Percentiles rank a stretch among this genome's conserved stretches.
Conservation (phyloP, 495 filamentous ascomycete species). For the Wilcoxina mikolae region DNA sequence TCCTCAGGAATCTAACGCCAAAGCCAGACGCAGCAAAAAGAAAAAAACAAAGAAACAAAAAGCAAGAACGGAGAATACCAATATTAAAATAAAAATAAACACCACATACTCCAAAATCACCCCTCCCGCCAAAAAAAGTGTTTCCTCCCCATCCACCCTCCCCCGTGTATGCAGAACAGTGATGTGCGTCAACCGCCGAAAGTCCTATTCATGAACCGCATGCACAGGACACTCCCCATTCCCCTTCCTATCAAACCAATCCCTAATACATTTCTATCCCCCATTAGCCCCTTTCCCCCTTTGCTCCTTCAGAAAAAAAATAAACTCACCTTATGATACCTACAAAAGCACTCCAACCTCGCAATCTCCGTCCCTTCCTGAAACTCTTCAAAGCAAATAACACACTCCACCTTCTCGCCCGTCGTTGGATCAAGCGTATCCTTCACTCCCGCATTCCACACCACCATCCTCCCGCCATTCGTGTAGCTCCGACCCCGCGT, state of each 20-base stretch:
- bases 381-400: slow-evolving; percentile 94
- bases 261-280: slow-evolving; percentile 30
- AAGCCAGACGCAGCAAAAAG: too few relatives aligned
- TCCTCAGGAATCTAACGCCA: too few relatives aligned
- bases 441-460: slow-evolving; percentile 80
- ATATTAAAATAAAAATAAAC: not conserved
- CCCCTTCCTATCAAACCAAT: slow-evolving; percentile 40
- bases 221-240: slow-evolving; percentile 41
- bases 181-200: not conserved
- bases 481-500: slow-evolving; percentile 19
- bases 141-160: not conserved
- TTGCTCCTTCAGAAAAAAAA: slow-evolving; percentile 2
- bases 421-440: slow-evolving; percentile 35
- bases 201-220: slow-evolving; percentile 29
- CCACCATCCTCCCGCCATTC: slow-evolving; percentile 37
- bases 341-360: slow-evolving; percentile 79
- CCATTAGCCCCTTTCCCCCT: slow-evolving; percentile 3
- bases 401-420: slow-evolving; percentile 49
- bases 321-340: slow-evolving; percentile 53
- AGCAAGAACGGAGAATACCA: not conserved
- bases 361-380: slow-evolving; percentile 69
- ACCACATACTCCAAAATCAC: not conserved
- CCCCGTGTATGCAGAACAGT: not conserved
- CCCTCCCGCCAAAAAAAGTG: not conserved
- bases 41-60: not conserved